Conservation (phyloP, 805 yeast species). For the Torulaspora maleeae region DNA sequence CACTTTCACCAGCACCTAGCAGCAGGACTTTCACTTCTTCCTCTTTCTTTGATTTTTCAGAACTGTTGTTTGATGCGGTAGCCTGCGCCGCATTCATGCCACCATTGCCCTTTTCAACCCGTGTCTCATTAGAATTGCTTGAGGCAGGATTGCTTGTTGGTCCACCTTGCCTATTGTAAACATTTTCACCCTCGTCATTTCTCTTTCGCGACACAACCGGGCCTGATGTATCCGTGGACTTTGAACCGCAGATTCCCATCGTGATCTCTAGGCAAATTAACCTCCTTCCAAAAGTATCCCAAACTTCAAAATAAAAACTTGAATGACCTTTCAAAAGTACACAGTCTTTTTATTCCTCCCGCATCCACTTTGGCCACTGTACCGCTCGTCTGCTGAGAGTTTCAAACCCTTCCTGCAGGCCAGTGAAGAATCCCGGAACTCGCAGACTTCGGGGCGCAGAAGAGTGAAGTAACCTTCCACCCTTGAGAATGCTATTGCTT, state of each 20-base stretch:
- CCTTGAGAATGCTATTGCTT: not conserved
- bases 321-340: not conserved
- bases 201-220: slow-evolving; percentile 2
- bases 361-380: not conserved
- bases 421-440: not conserved
- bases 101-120: not conserved
- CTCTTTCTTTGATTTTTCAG: slow-evolving; percentile 3
- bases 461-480: not conserved
- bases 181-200: not conserved
- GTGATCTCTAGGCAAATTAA: not conserved
- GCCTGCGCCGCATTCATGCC: not conserved
- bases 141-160: not conserved
- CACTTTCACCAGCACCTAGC: slow-evolving; percentile 70
- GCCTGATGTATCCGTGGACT: slow-evolving; percentile 1
- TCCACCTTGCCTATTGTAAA: not conserved
- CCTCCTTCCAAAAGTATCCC: too few species aligned
- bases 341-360: not conserved
- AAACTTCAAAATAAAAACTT: not conserved
- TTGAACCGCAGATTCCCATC: slow-evolving; percentile 16
- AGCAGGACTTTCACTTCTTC: slow-evolving; percentile 55
- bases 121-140: slow-evolving; percentile 5
- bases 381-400: not conserved
- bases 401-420: not conserved
- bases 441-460: not conserved
- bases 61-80: not conserved